phyloP scores from a whole-genome alignment of 2,329 filamentous ascomycete genomes.

The Xylariales sp. region DNA sequence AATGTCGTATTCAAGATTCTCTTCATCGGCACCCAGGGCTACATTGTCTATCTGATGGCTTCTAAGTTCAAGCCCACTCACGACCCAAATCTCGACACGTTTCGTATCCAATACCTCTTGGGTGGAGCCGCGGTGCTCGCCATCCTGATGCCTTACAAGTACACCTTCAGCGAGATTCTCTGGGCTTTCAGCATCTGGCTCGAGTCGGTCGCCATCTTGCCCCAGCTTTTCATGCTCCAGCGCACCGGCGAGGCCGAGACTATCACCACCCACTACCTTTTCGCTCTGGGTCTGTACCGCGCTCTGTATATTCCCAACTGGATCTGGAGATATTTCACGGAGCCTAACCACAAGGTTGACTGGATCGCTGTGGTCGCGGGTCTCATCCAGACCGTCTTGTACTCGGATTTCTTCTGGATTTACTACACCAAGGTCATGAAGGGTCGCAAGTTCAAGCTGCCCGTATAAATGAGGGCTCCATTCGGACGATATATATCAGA shows the following conservation, averaged over 20 bases:
- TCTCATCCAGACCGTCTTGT: conserved; percentile 87
- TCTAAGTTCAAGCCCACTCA: conserved; percentile 96
- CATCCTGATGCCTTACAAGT: conserved; percentile 80
- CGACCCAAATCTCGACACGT: conserved; percentile 94
- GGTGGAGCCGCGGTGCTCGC: conserved; percentile 75
- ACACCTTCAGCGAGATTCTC: conserved; percentile 77
- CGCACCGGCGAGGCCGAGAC: conserved; percentile 96
- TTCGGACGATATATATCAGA: no score
- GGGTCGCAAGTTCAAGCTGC: conserved; percentile 83
- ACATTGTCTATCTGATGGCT: conserved; percentile 97
- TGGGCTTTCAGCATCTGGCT: conserved; percentile 99
- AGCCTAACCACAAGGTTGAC: conserved; percentile 69
- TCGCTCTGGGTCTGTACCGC: conserved; percentile 85
- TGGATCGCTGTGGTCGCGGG: conserved; percentile 86
- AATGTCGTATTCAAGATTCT: conserved; percentile 95
- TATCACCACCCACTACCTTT: conserved; percentile 98
- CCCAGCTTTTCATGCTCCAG: conserved; percentile 97
- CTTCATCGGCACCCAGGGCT: conserved; percentile 85
- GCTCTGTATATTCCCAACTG: conserved; percentile 98
- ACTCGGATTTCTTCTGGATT: conserved; percentile 99
- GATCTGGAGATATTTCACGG: conserved; percentile 84
- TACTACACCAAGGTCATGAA: conserved; percentile 96
- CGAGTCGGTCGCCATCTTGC: conserved; percentile 92
- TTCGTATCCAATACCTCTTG: conserved; percentile 92
- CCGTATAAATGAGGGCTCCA: no score